phyloP scores from a whole-genome alignment of 768 basidiomycete genomes.

The Tremella yokohamensis region DNA sequence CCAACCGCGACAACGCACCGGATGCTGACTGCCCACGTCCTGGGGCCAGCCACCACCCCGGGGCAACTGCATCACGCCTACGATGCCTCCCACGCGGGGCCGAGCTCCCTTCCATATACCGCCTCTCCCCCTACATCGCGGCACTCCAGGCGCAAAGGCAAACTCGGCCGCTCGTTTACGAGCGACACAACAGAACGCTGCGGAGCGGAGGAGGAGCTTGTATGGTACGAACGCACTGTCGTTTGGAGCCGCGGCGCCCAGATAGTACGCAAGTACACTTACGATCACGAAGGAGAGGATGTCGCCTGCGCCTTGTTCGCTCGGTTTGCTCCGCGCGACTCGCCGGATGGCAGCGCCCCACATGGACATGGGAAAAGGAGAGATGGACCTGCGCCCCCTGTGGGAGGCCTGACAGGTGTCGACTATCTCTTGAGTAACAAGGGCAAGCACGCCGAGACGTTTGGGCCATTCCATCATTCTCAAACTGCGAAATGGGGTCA shows the following conservation, averaged over 20 bases:
- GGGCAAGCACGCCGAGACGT: conserved; percentile 9
- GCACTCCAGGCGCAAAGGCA: neutral
- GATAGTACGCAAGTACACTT: conserved; percentile 43
- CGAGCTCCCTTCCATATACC: neutral
- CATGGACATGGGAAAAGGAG: neutral
- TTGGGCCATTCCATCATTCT: conserved; percentile 30
- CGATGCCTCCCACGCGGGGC: neutral
- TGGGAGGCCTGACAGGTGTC: neutral
- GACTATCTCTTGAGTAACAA: neutral
- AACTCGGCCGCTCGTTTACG: neutral
- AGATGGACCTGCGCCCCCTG: neutral
- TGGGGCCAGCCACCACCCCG: conserved; percentile 4
- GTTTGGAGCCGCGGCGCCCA: conserved; percentile 45
- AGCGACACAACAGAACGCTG: neutral
- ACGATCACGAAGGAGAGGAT: conserved; percentile 34
- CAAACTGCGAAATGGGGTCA: conserved; percentile 13
- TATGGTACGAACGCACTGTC: conserved; percentile 42
- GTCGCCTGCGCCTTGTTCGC: conserved; percentile 44
- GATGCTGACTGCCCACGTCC: too few relatives aligned
- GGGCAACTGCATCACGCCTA: neutral
- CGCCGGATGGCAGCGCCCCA: neutral
- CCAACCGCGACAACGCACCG: too few relatives aligned
- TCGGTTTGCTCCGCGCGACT: conserved; percentile 21
- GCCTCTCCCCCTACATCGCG: neutral
- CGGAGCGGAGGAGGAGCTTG: conserved; percentile 41